Evolutionary conservation across 2,329 filamentous ascomycete species (phyloP).

Genomic region (Mycosphaerella sp.): DNA sequence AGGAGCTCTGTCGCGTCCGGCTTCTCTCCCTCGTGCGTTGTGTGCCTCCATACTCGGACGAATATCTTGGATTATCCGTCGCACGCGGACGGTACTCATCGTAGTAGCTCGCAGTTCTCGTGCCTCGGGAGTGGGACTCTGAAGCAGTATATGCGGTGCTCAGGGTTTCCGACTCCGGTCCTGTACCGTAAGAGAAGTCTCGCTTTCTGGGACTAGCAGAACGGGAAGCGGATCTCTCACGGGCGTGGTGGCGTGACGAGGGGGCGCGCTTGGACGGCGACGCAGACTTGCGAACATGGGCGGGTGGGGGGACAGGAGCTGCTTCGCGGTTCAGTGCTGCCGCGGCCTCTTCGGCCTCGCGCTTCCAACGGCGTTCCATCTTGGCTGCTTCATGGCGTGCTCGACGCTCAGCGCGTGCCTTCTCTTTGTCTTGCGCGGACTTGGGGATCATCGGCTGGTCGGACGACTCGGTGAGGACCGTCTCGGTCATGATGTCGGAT

Average conservation of each 20-base stretch:
- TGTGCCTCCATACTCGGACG: conserved; percentile 13
- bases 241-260: conserved; percentile 22
- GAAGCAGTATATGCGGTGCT: conserved; percentile 38
- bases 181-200: conserved; percentile 32
- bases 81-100: conserved; percentile 32
- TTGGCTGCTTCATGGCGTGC: conserved; percentile 35
- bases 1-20: conserved; percentile 30
- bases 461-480: conserved; percentile 41
- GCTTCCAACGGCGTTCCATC: conserved; percentile 37
- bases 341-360: conserved; percentile 38
- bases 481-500: conserved; percentile 50
- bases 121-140: conserved; percentile 12
- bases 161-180: conserved; percentile 29
- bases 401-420: conserved; percentile 36
- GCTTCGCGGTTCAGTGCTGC: conserved; percentile 32
- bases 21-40: conserved; percentile 9
- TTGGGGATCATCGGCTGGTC: conserved; percentile 33
- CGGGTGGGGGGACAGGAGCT: conserved; percentile 18
- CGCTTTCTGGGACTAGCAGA: conserved; percentile 32
- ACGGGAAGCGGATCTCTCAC: conserved; percentile 22
- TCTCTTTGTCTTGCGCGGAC: conserved; percentile 30
- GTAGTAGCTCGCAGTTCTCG: conserved; percentile 32
- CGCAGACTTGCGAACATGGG: conserved; percentile 23
- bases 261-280: conserved; percentile 28
- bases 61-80: conserved; percentile 23